These are phyloP conservation scores for Medicago lupulina DNA, from an alignment of 306 rosid species.

Conservation along the genomic window DNA sequence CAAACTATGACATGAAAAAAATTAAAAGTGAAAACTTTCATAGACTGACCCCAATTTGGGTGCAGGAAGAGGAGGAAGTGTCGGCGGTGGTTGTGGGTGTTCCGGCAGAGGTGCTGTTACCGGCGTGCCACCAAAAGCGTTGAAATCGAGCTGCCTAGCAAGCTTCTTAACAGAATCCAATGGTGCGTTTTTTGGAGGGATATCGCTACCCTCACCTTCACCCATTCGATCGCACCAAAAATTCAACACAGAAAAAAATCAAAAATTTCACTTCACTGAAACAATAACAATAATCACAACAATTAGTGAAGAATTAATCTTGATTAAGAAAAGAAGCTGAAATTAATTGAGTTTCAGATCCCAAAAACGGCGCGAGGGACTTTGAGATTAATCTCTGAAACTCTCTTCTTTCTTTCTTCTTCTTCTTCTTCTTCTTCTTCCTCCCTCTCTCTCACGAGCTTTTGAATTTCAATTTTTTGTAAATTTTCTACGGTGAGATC, in stretches of 20 bases:
- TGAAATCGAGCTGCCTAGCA: slow-evolving; percentile 98
- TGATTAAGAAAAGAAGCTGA: slow-evolving; percentile 44
- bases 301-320: neutral
- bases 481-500: slow-evolving; percentile 74
- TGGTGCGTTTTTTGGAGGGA: slow-evolving; percentile 58
- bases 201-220: slow-evolving; percentile 76
- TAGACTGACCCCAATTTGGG: slow-evolving; percentile 72
- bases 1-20: neutral
- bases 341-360: slow-evolving; percentile 61
- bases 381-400: slow-evolving; percentile 48
- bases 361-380: slow-evolving; percentile 39
- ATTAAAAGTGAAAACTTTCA: neutral
- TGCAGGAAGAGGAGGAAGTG: slow-evolving; percentile 46
- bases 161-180: slow-evolving; percentile 76
- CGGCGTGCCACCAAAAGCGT: slow-evolving; percentile 59
- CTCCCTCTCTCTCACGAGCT: slow-evolving; percentile 93
- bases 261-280: slow-evolving; percentile 44
- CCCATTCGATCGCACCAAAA: slow-evolving; percentile 60
- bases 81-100: slow-evolving; percentile 1
- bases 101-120: slow-evolving; percentile 51
- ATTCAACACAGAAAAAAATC: neutral
- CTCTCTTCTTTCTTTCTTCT: slow-evolving; percentile 21
- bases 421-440: slow-evolving; percentile 67
- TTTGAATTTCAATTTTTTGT: slow-evolving; percentile 94
- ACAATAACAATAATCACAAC: slow-evolving; percentile 22